phyloP scores from a whole-genome alignment of 805 yeast species.

The Yarrowia yakushimensis region DNA sequence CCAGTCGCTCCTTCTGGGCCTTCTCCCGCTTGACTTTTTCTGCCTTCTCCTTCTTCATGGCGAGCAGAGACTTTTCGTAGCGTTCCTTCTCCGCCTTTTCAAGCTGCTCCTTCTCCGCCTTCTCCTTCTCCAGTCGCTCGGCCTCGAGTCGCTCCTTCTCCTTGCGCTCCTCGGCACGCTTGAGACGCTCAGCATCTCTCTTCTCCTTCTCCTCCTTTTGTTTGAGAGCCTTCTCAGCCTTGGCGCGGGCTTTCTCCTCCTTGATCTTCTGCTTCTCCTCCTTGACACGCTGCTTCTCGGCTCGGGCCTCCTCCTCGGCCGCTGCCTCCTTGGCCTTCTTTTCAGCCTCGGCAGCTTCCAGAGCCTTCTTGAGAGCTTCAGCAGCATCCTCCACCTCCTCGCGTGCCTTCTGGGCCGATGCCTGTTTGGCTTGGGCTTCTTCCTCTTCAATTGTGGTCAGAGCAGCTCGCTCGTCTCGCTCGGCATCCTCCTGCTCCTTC shows the following conservation, averaged over 20 bases:
- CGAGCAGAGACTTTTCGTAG: neutral
- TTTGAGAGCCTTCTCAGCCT: constrained; percentile 8
- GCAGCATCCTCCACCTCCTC: constrained; percentile 1
- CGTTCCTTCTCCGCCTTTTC: constrained; percentile 12
- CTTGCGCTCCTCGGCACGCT: neutral
- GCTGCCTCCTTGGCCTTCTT: constrained; percentile 13
- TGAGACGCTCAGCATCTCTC: constrained; percentile 1
- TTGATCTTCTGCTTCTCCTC: constrained; percentile 1
- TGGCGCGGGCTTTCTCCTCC: neutral
- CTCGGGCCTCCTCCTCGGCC: neutral
- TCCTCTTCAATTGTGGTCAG: neutral
- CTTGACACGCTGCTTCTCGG: neutral
- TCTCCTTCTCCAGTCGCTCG: neutral
- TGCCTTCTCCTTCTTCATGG: constrained; percentile 21
- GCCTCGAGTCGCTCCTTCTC: neutral
- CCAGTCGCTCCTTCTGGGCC: neutral
- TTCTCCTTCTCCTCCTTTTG: constrained; percentile 6
- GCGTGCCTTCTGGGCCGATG: neutral
- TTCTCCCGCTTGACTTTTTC: neutral
- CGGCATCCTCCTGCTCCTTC: constrained; percentile 20
- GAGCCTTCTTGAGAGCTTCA: neutral
- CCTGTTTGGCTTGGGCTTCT: constrained; percentile 2
- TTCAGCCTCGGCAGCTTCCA: constrained; percentile 4
- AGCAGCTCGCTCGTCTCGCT: neutral
- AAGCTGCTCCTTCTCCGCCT: neutral